These are phyloP conservation scores for Xylaria venustula DNA, from an alignment of 495 filamentous ascomycete genomes.

Conservation along the genomic window DNA sequence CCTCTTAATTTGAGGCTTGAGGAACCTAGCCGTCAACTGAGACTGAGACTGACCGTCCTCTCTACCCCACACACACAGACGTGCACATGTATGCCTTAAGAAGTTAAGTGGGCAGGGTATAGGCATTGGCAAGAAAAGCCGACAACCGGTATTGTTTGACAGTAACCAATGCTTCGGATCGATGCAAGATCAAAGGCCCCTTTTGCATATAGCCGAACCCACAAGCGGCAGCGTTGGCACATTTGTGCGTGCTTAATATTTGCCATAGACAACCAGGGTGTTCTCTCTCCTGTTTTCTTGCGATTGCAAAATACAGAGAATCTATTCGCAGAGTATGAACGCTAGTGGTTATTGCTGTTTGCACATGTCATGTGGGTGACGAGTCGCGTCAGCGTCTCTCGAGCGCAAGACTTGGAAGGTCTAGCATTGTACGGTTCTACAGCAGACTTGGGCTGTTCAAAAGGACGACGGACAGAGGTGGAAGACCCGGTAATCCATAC, in stretches of 20 bases:
- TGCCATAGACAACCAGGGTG: background rate
- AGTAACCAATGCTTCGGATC: background rate
- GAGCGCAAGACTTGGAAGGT: background rate
- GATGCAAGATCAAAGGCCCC: background rate
- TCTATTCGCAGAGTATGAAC: background rate
- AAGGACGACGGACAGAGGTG: background rate
- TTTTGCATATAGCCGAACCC: background rate
- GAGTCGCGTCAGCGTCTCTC: conserved; percentile 6
- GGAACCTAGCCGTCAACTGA: no score
- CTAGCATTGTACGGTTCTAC: background rate
- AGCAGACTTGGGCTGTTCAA: background rate
- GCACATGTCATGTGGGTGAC: conserved; percentile 1
- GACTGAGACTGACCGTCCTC: no score
- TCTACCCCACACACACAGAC: no score
- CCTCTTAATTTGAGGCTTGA: no score
- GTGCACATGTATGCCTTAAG: no score
- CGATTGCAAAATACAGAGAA: background rate
- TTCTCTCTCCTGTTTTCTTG: background rate
- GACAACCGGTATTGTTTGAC: background rate
- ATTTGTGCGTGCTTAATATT: background rate
- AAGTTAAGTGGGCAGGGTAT: no score
- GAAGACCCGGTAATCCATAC: background rate
- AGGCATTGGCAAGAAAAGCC: no score
- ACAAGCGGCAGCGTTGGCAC: background rate
- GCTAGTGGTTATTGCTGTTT: background rate